phyloP scores from a whole-genome alignment of 1,284 basidiomycete species.

The Rhodotorula sp. region DNA sequence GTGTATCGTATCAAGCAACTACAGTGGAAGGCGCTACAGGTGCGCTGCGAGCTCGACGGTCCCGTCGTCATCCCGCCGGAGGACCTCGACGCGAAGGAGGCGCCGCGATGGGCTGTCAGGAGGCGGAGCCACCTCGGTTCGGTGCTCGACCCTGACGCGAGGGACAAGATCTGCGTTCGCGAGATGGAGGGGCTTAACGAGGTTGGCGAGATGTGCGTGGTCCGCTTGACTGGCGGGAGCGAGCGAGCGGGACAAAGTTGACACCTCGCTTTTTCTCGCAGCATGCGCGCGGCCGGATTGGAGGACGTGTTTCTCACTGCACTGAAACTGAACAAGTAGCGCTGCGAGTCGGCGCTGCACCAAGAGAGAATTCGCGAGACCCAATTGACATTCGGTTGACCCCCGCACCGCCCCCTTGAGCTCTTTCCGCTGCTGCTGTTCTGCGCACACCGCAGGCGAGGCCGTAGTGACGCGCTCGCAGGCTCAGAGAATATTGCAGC shows the following conservation, averaged over 20 bases:
- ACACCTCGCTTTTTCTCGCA: neutral
- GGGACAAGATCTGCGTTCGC: slow-evolving; percentile 22
- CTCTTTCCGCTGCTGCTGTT: neutral
- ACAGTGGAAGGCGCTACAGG: slow-evolving; percentile 41
- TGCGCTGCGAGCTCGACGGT: slow-evolving; percentile 32
- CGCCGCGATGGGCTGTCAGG: slow-evolving; percentile 20
- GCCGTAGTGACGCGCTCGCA: too few species aligned
- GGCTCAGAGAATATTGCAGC: too few species aligned
- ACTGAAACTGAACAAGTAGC: slow-evolving; percentile 29
- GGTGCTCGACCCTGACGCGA: slow-evolving; percentile 4
- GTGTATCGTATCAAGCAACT: slow-evolving; percentile 31
- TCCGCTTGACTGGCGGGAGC: neutral
- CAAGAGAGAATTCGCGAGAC: neutral
- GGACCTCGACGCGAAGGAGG: neutral
- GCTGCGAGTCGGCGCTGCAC: too few species aligned
- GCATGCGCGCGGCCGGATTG: slow-evolving; percentile 28
- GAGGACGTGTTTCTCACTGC: slow-evolving; percentile 34
- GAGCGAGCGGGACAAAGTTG: neutral
- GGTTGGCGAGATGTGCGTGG: slow-evolving; percentile 35
- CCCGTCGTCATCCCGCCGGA: neutral
- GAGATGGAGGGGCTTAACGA: slow-evolving; percentile 37
- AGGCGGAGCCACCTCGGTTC: slow-evolving; percentile 15
- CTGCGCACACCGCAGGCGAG: too few species aligned
- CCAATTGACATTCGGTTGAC: slow-evolving; percentile 1
- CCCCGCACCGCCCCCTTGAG: neutral